Conservation (phyloP, 495 filamentous ascomycete species). For the Xylaria palmicola region DNA sequence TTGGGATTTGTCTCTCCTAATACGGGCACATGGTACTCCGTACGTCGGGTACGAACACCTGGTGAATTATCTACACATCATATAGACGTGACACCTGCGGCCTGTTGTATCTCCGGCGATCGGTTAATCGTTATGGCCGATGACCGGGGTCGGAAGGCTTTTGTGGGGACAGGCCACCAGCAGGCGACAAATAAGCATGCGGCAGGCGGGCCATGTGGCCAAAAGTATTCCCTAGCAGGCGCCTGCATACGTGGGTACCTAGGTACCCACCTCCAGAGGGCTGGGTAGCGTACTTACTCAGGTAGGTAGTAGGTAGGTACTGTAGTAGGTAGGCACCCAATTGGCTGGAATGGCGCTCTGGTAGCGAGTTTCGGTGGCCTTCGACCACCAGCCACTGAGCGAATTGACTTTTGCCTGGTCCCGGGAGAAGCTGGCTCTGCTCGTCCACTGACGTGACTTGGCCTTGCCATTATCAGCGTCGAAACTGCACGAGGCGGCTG, state of each 20-base stretch:
- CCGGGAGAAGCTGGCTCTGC: not conserved
- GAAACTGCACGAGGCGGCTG: not conserved
- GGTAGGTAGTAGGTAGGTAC: too few species aligned
- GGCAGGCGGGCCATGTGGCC: not conserved
- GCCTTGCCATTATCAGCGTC: constrained; percentile 1
- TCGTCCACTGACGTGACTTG: not conserved
- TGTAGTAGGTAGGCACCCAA: not conserved
- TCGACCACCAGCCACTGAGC: too few species aligned
- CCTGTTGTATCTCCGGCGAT: not conserved
- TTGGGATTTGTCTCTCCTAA: too few species aligned
- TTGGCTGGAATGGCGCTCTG: too few species aligned
- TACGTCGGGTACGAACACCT: too few species aligned
- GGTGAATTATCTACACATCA: too few species aligned
- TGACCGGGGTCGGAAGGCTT: not conserved
- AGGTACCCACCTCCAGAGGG: too few species aligned
- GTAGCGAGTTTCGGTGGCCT: not conserved
- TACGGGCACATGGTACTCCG: too few species aligned
- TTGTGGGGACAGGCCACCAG: not conserved
- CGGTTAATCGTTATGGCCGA: not conserved
- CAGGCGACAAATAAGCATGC: not conserved
- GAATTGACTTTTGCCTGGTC: not conserved
- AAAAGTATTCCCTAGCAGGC: too few species aligned
- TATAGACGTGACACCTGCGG: too few species aligned
- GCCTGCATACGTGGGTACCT: not conserved
- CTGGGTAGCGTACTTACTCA: too few species aligned